phyloP scores from a whole-genome alignment of 352 stramenopile genomes.

The Globisporangium barbulae region DNA sequence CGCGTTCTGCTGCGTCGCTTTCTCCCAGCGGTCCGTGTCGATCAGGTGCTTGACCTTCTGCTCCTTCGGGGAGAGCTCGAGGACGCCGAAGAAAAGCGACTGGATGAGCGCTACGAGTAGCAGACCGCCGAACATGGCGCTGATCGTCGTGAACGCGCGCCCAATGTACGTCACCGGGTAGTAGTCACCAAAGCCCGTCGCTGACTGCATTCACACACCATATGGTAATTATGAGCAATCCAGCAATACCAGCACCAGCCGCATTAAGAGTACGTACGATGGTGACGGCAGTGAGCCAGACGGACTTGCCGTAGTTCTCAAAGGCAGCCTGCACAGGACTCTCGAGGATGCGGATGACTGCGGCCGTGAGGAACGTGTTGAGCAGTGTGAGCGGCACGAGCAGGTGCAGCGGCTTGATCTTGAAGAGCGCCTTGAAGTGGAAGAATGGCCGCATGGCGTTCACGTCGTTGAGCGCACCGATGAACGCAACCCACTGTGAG shows the following conservation, averaged over 20 bases:
- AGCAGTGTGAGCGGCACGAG: slow-evolving; percentile 55
- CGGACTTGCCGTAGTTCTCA: slow-evolving; percentile 65
- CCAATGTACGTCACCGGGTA: slow-evolving; percentile 68
- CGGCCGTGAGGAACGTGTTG: slow-evolving; percentile 56
- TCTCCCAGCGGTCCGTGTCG: slow-evolving; percentile 56
- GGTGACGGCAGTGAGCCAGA: slow-evolving; percentile 69
- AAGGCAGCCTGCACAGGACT: slow-evolving; percentile 56
- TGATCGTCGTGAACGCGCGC: slow-evolving; percentile 47
- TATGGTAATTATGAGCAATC: neutral
- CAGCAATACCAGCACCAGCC: neutral
- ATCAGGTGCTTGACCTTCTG: slow-evolving; percentile 66
- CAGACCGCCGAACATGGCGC: slow-evolving; percentile 69
- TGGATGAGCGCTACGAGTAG: slow-evolving; percentile 70
- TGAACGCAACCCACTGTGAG: slow-evolving; percentile 73
- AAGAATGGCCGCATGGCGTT: slow-evolving; percentile 77
- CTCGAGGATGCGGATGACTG: slow-evolving; percentile 74
- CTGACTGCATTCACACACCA: slow-evolving; percentile 28
- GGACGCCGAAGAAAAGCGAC: slow-evolving; percentile 73
- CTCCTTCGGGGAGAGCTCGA: slow-evolving; percentile 61
- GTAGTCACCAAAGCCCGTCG: slow-evolving; percentile 70
- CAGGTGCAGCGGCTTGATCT: slow-evolving; percentile 55
- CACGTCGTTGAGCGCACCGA: slow-evolving; percentile 72
- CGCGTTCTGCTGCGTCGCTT: slow-evolving; percentile 37
- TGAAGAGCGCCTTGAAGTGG: slow-evolving; percentile 80
- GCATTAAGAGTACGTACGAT: slow-evolving; percentile 35